A percentile compares a stretch with the other conserved stretches of the same genome.
Conservation (phyloP, 2,329 filamentous ascomycete species). For the Hirsutella minnesotensis region DNA sequence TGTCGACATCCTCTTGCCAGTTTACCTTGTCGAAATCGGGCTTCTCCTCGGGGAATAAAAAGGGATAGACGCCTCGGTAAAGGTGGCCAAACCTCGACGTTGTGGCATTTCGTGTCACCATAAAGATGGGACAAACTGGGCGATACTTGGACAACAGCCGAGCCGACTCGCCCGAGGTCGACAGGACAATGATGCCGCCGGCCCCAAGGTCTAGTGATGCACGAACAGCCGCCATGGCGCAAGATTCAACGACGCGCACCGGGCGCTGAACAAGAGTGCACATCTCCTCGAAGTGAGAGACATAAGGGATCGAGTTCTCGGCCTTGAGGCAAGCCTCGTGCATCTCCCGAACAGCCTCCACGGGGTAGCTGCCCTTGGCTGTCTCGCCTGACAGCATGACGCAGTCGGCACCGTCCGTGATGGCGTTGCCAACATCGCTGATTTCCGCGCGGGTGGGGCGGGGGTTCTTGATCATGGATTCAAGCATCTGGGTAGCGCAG, state of each 20-base stretch:
- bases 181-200: slow-evolving; percentile 89
- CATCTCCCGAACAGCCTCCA: slow-evolving; percentile 93
- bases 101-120: slow-evolving; percentile 81
- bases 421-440: slow-evolving; percentile 94
- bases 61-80: slow-evolving; percentile 96
- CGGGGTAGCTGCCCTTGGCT: slow-evolving; percentile 91
- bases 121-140: slow-evolving; percentile 97
- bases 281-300: slow-evolving; percentile 93
- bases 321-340: slow-evolving; percentile 94
- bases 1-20: slow-evolving; percentile 99
- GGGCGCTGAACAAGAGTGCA: slow-evolving; percentile 73
- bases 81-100: slow-evolving; percentile 86
- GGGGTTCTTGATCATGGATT: slow-evolving; percentile 99
- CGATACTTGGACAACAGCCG: slow-evolving; percentile 97
- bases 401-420: slow-evolving; percentile 95
- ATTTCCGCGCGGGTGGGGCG: slow-evolving; percentile 96
- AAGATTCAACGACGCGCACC: slow-evolving; percentile 81
- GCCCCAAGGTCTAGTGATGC: slow-evolving; percentile 94
- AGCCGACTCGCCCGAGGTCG: slow-evolving; percentile 89
- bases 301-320: slow-evolving; percentile 94
- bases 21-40: slow-evolving; percentile 86
- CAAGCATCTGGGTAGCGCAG: slow-evolving; percentile 98
- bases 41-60: slow-evolving; percentile 87
- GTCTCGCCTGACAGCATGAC: slow-evolving; percentile 99
- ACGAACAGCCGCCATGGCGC: slow-evolving; percentile 92